Percentiles rank a stretch among this genome's conserved stretches.
These are phyloP conservation scores for Coprinopsis cinerea DNA, from an alignment of 768 basidiomycete species.

Conservation along the genomic window DNA sequence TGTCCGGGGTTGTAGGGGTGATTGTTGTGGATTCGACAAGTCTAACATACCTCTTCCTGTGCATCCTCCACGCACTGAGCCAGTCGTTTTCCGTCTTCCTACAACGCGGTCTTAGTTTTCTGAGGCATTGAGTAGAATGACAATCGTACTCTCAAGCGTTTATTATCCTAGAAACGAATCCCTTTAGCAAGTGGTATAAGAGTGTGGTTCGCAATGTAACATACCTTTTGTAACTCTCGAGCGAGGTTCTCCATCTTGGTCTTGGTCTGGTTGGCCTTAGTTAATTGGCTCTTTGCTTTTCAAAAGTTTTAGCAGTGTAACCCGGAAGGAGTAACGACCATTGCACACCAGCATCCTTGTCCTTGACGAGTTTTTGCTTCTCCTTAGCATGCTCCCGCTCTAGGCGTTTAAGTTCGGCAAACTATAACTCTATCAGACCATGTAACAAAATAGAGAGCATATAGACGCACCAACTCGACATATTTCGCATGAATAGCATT, in stretches of 20 bases:
- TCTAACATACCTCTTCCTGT: constrained; percentile 65
- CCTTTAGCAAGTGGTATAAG: not conserved
- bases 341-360: constrained; percentile 77
- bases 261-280: constrained; percentile 85
- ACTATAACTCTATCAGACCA: constrained; percentile 40
- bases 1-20: constrained; percentile 21
- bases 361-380: constrained; percentile 85
- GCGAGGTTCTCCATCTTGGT: constrained; percentile 88
- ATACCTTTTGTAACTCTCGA: constrained; percentile 83
- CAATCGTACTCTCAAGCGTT: constrained; percentile 62
- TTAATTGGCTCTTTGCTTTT: constrained; percentile 75
- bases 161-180: constrained; percentile 63
- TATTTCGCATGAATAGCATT: constrained; percentile 82
- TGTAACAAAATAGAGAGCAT: constrained; percentile 16
- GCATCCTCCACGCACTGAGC: constrained; percentile 80
- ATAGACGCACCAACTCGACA: constrained; percentile 67
- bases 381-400: constrained; percentile 89
- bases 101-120: constrained; percentile 19
- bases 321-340: not conserved
- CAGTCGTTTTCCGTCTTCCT: constrained; percentile 85
- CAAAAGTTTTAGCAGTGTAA: not conserved
- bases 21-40: not conserved
- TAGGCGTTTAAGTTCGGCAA: constrained; percentile 80
- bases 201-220: constrained; percentile 15
- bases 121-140: constrained; percentile 6